Evolutionary conservation across 352 stramenopile genomes (phyloP).

Genomic region (Phytophthora cryptogea): DNA sequence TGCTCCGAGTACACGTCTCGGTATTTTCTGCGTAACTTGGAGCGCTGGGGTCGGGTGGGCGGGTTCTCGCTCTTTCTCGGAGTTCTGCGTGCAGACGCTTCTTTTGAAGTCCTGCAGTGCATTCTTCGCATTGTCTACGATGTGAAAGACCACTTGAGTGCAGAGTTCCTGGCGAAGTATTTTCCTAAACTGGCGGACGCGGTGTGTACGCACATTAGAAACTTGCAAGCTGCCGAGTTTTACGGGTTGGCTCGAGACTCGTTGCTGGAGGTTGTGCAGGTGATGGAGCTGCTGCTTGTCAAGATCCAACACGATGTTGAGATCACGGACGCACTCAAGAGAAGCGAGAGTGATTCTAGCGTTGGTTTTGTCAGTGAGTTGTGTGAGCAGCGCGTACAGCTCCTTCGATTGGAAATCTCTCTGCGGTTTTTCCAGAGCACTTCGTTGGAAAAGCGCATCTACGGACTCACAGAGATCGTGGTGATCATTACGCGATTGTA

Average conservation of each 20-base stretch:
- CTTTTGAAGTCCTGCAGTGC: conserved; percentile 62
- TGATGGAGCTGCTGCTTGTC: conserved; percentile 57
- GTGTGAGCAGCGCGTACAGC: conserved; percentile 38
- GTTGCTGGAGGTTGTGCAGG: conserved; percentile 60
- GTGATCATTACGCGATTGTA: conserved; percentile 46
- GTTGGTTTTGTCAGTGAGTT: conserved; percentile 3
- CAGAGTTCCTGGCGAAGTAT: conserved; percentile 46
- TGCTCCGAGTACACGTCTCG: conserved; percentile 27
- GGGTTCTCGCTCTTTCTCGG: conserved; percentile 61
- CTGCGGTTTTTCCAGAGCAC: conserved; percentile 52
- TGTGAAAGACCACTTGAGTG: conserved; percentile 60
- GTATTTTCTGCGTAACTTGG: conserved; percentile 56
- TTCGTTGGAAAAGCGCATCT: conserved; percentile 76
- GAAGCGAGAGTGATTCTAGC: not conserved
- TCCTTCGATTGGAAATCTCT: conserved; percentile 60
- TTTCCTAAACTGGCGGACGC: conserved; percentile 39
- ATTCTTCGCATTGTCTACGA: conserved; percentile 61
- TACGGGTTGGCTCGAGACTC: conserved; percentile 45
- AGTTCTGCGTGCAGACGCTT: conserved; percentile 31
- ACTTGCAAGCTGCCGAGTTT: conserved; percentile 35
- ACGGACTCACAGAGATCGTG: conserved; percentile 71
- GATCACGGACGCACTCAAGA: conserved; percentile 2
- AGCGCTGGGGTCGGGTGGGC: conserved; percentile 53
- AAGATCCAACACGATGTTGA: conserved; percentile 34
- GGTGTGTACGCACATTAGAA: conserved; percentile 34